Evolutionary conservation across 345 rosid genomes (phyloP), one percentile per base, ranked within the genome.

Genomic region (Geranium rotundifolium): DNA sequence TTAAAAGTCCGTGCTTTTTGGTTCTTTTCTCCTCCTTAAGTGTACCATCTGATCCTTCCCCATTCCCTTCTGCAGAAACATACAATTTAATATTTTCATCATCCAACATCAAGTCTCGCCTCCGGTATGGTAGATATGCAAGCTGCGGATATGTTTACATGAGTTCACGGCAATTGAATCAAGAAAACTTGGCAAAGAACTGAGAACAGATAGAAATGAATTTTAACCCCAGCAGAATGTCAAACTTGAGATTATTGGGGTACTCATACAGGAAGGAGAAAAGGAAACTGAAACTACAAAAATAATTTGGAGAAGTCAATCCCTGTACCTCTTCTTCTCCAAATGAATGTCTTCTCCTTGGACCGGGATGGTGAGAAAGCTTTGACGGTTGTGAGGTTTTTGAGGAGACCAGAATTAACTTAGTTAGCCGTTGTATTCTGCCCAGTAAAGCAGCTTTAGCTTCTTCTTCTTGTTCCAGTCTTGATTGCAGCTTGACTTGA

Each of bases 391-490:
- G 96, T 61, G 97, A 81, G 73, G 84, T 76, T 78, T 90, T 95
- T 37, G 95, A 75, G 54, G 99, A 95, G 65, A 95, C 99, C 78
- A 95, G 80, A 71, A 95, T 95, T 80, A 95, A 78, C 75, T 95
- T 95, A 13, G 97, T 95, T 73, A 95, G 66, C 66, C 91, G 75
- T 52, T 95, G 99, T 76, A 95, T 95, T 81, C 99, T 80, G 77
- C 96, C 84, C 78, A 95, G 65, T 37, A 95, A 77, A 81, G 95
- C 99, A 31, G 90, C 96, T 78, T 95, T 95, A 18, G 97, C 95
- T 74, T 95, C 99, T 81, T 95, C 99, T 77, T 90, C 99, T 79
- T 90, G 84, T 77, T 93, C 99, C 77, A 90, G 79, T 77, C 95
- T 88, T 62, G 95, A 88, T 68, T 93, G 97, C 80, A 90, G 77